Evolutionary conservation across 1,139 yeast genomes (phyloP).

Genomic region (Pneumocystis wakefieldiae): DNA sequence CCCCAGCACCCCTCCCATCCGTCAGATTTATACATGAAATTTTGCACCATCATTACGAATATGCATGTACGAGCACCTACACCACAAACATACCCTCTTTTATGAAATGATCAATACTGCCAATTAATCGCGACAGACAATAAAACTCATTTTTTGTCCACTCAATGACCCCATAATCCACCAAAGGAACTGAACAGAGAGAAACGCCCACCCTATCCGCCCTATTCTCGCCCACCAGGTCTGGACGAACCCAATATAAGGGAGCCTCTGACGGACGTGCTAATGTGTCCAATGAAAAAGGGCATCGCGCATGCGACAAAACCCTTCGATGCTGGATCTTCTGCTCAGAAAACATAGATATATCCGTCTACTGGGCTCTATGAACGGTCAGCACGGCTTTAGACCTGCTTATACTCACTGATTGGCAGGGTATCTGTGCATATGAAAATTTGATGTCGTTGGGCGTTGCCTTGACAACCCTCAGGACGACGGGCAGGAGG

Average conservation of each 20-base stretch:
- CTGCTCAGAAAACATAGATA: not conserved
- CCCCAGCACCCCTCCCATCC: too few species aligned
- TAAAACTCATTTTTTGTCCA: conserved; percentile 47
- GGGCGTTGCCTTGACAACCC: too few species aligned
- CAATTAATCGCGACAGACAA: conserved; percentile 46
- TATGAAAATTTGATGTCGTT: too few species aligned
- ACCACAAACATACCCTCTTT: conserved; percentile 13
- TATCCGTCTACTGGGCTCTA: not conserved
- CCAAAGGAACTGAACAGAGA: not conserved
- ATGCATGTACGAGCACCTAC: not conserved
- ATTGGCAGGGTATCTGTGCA: too few species aligned
- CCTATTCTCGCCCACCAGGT: not conserved
- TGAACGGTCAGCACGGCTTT: not conserved
- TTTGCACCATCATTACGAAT: conserved; percentile 1
- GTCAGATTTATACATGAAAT: too few species aligned
- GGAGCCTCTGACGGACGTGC: not conserved
- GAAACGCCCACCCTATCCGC: not conserved
- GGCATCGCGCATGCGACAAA: not conserved
- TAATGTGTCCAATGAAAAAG: not conserved
- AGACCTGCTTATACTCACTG: not conserved
- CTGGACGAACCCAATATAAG: not conserved
- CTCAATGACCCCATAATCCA: conserved; percentile 28
- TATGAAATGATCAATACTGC: conserved; percentile 33
- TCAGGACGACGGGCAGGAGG: too few species aligned
- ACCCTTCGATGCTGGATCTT: not conserved